Percentiles rank a stretch among this genome's conserved stretches.
phyloP scores from a whole-genome alignment of 768 basidiomycete species.

The Leccinum boreale region DNA sequence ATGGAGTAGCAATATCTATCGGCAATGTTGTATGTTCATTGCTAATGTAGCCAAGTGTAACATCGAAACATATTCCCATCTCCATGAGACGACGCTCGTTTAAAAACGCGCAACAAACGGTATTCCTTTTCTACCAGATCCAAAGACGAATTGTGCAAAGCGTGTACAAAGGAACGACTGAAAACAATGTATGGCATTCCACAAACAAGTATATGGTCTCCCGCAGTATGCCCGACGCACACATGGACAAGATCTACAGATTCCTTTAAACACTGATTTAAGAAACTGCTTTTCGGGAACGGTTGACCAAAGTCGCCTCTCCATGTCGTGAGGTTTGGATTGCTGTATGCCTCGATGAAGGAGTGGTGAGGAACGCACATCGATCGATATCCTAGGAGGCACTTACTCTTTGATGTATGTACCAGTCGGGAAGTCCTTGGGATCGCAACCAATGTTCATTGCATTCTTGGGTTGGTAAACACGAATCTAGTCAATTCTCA shows the following conservation, averaged over 20 bases:
- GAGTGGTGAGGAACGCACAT: slow-evolving; percentile 3
- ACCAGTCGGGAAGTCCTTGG: slow-evolving; percentile 71
- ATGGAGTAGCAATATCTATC: slow-evolving; percentile 26
- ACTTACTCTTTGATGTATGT: slow-evolving; percentile 73
- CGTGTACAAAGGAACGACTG: slow-evolving; percentile 16
- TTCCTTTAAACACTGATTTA: slow-evolving; percentile 51
- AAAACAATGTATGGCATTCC: slow-evolving; percentile 19
- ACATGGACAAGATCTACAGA: slow-evolving; percentile 2
- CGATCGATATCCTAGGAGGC: neutral
- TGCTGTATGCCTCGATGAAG: slow-evolving; percentile 69
- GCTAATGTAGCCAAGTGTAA: slow-evolving; percentile 17
- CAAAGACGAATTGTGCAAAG: slow-evolving; percentile 2
- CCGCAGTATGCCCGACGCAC: slow-evolving; percentile 7
- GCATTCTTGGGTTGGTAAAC: slow-evolving; percentile 77
- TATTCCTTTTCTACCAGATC: neutral
- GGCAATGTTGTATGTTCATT: slow-evolving; percentile 27
- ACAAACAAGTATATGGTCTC: slow-evolving; percentile 6
- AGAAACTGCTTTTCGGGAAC: slow-evolving; percentile 64
- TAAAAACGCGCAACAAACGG: slow-evolving; percentile 9
- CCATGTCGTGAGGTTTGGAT: slow-evolving; percentile 80
- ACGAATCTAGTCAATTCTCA: slow-evolving; percentile 85
- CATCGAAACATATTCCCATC: slow-evolving; percentile 2
- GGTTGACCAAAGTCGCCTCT: slow-evolving; percentile 56
- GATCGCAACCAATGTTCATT: slow-evolving; percentile 84
- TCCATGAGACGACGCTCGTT: slow-evolving; percentile 1